These are phyloP conservation scores for Neocucurbitaria cava DNA, from an alignment of 2,329 filamentous ascomycete genomes.

Conservation along the genomic window DNA sequence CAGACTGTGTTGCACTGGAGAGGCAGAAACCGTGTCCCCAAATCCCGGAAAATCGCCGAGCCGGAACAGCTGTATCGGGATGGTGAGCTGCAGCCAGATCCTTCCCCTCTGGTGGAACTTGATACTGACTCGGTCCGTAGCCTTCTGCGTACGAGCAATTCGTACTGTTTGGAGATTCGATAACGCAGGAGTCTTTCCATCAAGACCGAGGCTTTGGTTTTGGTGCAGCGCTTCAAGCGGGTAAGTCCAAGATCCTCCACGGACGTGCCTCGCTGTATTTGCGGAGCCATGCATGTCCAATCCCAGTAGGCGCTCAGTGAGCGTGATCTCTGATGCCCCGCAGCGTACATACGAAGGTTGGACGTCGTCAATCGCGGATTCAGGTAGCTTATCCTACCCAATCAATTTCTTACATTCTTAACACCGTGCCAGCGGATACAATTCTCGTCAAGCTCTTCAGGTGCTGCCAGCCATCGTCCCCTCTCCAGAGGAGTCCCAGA, in stretches of 20 bases:
- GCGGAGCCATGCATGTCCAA: neutral
- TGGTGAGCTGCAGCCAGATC: slow-evolving; percentile 16
- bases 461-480: slow-evolving; percentile 76
- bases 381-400: slow-evolving; percentile 52
- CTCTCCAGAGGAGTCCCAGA: slow-evolving; percentile 64
- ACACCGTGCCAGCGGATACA: slow-evolving; percentile 70
- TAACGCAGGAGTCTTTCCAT: slow-evolving; percentile 73
- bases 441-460: slow-evolving; percentile 74
- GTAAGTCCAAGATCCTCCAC: slow-evolving; percentile 55
- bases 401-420: slow-evolving; percentile 3
- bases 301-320: neutral
- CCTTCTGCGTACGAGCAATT: slow-evolving; percentile 51
- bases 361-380: slow-evolving; percentile 91
- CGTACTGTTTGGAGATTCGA: slow-evolving; percentile 88
- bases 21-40: neutral
- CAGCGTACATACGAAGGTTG: slow-evolving; percentile 76
- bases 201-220: slow-evolving; percentile 75
- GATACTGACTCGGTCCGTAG: slow-evolving; percentile 19
- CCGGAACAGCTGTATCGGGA: slow-evolving; percentile 4
- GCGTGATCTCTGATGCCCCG: slow-evolving; percentile 9
- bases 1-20: no score
- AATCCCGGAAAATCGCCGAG: slow-evolving; percentile 5
- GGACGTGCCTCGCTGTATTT: neutral
- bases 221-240: slow-evolving; percentile 71
- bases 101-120: slow-evolving; percentile 1